phyloP scores from a whole-genome alignment of 2,329 filamentous ascomycete genomes.

The Albifimbria verrucaria region DNA sequence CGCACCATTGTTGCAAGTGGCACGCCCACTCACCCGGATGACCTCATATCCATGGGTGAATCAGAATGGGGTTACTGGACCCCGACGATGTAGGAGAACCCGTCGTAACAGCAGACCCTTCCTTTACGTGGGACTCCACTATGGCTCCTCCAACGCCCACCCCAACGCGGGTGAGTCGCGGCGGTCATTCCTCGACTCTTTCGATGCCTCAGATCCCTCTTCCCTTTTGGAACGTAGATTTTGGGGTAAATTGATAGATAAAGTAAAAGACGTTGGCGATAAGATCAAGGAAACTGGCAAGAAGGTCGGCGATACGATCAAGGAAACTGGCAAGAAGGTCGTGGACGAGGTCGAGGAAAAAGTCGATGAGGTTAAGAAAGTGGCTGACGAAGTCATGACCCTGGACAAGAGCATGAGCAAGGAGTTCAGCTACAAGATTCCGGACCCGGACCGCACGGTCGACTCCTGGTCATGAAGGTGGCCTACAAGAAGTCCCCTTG shows the following conservation, averaged over 20 bases:
- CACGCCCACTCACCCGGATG: conserved; percentile 15
- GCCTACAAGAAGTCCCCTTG: conserved; percentile 22
- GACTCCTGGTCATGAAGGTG: conserved; percentile 13
- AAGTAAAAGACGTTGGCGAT: background rate
- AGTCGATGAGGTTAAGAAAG: conserved; percentile 1
- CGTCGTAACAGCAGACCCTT: background rate
- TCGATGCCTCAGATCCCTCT: background rate
- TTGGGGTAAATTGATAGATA: conserved; percentile 1
- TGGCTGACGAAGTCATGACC: conserved; percentile 10
- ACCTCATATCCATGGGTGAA: conserved; percentile 16
- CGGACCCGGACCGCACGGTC: conserved; percentile 9
- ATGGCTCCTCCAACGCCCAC: too few species aligned
- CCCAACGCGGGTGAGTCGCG: conserved; percentile 1
- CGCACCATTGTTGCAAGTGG: conserved; percentile 15
- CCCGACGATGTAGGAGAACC: conserved; percentile 3
- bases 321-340: background rate
- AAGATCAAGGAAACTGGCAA: conserved; percentile 1
- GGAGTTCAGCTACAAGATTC: conserved; percentile 15
- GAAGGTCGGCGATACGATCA: background rate
- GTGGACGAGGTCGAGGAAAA: background rate
- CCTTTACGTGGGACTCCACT: too few species aligned
- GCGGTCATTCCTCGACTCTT: conserved; percentile 7
- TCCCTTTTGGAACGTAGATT: too few species aligned
- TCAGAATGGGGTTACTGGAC: conserved; percentile 22
- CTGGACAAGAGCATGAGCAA: too few species aligned